A percentile compares a stretch with the other conserved stretches of the same genome.
Conservation (phyloP, 2,329 filamentous ascomycete species). For the Hymenoscyphus albidus region DNA sequence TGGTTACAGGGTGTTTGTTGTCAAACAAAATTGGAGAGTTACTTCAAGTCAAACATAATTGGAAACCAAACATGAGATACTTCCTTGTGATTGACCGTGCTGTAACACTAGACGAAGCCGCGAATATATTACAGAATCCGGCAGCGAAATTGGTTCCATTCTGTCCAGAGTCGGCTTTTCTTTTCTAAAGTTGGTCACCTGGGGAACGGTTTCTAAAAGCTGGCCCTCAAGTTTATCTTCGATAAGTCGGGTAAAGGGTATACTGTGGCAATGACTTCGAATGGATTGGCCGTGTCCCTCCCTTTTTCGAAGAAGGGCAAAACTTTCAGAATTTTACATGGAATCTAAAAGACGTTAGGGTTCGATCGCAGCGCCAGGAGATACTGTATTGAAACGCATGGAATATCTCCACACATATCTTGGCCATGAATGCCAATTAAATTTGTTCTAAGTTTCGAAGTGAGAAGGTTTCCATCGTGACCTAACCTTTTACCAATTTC, state of each 20-base stretch:
- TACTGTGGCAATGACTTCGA: not conserved
- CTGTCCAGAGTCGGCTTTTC: not conserved
- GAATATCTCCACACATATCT: too few relatives aligned
- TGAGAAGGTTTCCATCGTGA: too few relatives aligned
- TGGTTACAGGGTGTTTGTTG: too few relatives aligned
- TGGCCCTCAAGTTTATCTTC: not conserved
- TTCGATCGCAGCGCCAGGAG: too few relatives aligned
- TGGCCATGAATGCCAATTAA: too few relatives aligned
- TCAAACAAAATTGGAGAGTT: too few relatives aligned
- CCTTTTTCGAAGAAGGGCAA: not conserved
- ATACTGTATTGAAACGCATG: not conserved
- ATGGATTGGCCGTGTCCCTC: not conserved
- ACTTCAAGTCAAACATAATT: too few relatives aligned
- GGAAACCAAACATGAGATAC: too few relatives aligned
- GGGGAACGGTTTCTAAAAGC: not conserved
- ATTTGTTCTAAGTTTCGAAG: too few relatives aligned
- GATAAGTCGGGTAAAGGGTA: not conserved
- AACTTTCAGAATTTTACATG: not conserved
- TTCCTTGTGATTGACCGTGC: not conserved
- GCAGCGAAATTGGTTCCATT: not conserved
- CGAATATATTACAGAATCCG: not conserved
- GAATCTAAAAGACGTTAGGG: not conserved
- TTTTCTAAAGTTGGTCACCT: not conserved
- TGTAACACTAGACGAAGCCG: not conserved
- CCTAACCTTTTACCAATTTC: too few relatives aligned